A percentile compares a stretch with the other conserved stretches of the same genome.
These are phyloP conservation scores for Primulina eburnea DNA, from an alignment of 257 asterid genomes.

Conservation along the genomic window DNA sequence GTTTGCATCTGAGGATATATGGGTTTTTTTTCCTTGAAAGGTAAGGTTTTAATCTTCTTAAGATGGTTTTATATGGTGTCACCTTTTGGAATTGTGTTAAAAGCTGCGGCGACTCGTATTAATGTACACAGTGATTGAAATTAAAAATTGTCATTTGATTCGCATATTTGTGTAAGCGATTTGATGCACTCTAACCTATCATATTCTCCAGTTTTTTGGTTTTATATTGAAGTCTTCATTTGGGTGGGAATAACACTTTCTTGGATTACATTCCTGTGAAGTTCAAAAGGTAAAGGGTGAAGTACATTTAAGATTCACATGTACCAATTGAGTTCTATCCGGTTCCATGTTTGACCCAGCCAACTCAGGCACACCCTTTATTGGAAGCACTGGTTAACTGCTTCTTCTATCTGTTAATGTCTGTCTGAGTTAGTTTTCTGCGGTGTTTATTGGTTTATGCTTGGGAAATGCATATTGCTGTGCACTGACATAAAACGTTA, in stretches of 20 bases:
- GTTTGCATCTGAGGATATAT: slow-evolving; percentile 7
- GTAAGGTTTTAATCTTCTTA: background rate
- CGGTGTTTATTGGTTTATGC: background rate
- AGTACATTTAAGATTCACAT: background rate
- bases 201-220: background rate
- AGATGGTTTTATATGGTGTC: background rate
- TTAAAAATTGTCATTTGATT: background rate
- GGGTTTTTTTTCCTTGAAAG: slow-evolving; percentile 1
- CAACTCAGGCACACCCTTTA: background rate
- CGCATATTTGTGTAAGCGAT: background rate
- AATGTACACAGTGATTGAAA: too few species aligned
- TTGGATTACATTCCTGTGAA: background rate
- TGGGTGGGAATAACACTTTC: background rate
- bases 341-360: background rate
- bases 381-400: background rate
- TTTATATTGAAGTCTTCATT: too few species aligned
- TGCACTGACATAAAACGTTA: background rate
- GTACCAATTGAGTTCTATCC: background rate
- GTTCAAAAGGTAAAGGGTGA: background rate
- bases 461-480: background rate
- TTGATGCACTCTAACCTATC: background rate
- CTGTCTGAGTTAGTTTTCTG: background rate
- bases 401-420: background rate
- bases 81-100: background rate
- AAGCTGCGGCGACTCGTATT: background rate